Percentiles rank a stretch among this genome's conserved stretches.
Evolutionary conservation across 257 asterid species (phyloP).

Genomic region (Linaria vulgaris): DNA sequence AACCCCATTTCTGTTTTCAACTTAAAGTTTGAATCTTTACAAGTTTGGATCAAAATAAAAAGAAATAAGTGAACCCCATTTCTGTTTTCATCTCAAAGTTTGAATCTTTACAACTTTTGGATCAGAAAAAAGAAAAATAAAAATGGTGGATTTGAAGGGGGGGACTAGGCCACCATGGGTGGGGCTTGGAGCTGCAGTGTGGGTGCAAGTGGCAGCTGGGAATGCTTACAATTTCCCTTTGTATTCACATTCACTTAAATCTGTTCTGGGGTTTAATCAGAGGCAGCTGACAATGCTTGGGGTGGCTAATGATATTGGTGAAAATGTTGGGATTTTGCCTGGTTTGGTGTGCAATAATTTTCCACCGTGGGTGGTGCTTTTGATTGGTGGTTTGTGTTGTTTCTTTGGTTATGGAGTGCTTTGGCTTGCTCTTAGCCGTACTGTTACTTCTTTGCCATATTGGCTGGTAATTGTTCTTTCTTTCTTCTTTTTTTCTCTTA

Average conservation of each 20-base stretch:
- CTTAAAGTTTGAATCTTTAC: slow-evolving; percentile 11
- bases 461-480: slow-evolving; percentile 47
- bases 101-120: slow-evolving; percentile 10
- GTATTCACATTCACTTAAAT: slow-evolving; percentile 67
- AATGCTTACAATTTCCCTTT: slow-evolving; percentile 69
- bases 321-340: slow-evolving; percentile 63
- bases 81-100: neutral
- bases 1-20: neutral
- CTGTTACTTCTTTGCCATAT: slow-evolving; percentile 45
- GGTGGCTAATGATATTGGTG: slow-evolving; percentile 74
- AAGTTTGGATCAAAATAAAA: neutral
- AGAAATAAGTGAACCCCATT: neutral
- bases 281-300: slow-evolving; percentile 66
- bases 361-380: slow-evolving; percentile 67
- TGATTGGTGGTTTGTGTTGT: slow-evolving; percentile 54
- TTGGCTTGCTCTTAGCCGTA: slow-evolving; percentile 58
- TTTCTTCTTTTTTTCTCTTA: neutral
- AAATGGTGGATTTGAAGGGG: slow-evolving; percentile 43
- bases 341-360: slow-evolving; percentile 54
- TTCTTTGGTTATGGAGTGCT: slow-evolving; percentile 67
- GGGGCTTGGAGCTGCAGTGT: slow-evolving; percentile 68
- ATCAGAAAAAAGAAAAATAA: neutral
- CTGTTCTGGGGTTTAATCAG: slow-evolving; percentile 64
- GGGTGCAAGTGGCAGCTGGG: slow-evolving; percentile 72
- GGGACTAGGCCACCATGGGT: slow-evolving; percentile 85